Percentiles rank a stretch among this genome's conserved stretches.
These are phyloP conservation scores for Trichomonascus vanleenenianus DNA, from an alignment of 805 yeast species.

Conservation along the genomic window DNA sequence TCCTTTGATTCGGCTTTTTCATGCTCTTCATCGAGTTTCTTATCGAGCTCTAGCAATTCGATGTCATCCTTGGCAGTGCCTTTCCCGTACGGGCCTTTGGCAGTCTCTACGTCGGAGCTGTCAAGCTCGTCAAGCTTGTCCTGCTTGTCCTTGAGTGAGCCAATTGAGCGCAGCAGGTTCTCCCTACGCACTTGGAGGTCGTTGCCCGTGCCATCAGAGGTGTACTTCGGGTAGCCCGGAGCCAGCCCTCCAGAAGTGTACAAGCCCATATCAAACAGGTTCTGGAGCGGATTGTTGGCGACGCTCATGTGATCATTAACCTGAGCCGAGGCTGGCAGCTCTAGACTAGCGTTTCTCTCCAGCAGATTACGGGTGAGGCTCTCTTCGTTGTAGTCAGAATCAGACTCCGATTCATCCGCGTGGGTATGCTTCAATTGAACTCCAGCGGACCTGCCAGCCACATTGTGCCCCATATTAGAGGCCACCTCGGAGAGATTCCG, in stretches of 20 bases:
- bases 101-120: too few species aligned
- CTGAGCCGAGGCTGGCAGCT: too few species aligned
- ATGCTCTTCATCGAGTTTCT: slow-evolving; percentile 10
- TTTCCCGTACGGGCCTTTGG: too few species aligned
- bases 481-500: too few species aligned
- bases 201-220: background rate
- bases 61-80: slow-evolving; percentile 13
- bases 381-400: too few species aligned
- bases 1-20: slow-evolving; percentile 1
- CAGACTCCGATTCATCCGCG: too few species aligned
- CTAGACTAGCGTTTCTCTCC: too few species aligned
- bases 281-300: background rate
- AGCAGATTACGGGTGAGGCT: too few species aligned
- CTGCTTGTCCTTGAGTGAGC: slow-evolving; percentile 1
- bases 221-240: slow-evolving; percentile 18
- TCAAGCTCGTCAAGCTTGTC: background rate
- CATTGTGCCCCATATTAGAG: too few species aligned
- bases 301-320: too few species aligned
- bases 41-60: slow-evolving; percentile 19
- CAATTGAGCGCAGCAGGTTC: background rate
- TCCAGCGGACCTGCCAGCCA: too few species aligned
- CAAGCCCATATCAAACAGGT: slow-evolving; percentile 24
- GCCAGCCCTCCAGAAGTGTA: slow-evolving; percentile 28
- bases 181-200: background rate
- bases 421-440: too few species aligned